Evolutionary conservation across 371 early-diverging fungal genomes (phyloP), one percentile per base, ranked within the genome.

Genomic region (Batkoa obscura): DNA sequence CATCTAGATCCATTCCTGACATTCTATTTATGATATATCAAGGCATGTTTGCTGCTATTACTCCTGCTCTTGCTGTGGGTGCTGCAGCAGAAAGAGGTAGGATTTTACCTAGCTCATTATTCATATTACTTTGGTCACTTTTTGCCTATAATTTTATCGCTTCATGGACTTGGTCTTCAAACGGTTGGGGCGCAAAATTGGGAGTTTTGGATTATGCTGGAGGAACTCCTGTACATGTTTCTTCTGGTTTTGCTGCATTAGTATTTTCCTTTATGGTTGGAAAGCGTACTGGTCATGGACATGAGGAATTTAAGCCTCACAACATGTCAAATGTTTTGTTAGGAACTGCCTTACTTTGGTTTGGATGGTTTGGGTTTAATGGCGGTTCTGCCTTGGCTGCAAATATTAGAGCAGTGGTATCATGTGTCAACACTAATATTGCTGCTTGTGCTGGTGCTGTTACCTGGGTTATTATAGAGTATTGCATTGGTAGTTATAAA

Each of bases 41-140:
- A 70, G 70, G 82, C 61, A 83, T 83, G 81, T 88, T 88, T 66
- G 84, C 84, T 0, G 79, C 85, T 2, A 71, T 94, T 50, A 92
- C 93, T 3, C 62, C 89, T 52, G 83, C 90, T 0, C 90, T 93
- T 0, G 48, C 91, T 45, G 88, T 92, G 3, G 84, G 89, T 12
- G 93, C 92, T 9, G 85, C 83, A 10, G 92, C 90, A 33, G 92
- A 90, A 63, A 82, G 93, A 55, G 76, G 81, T 52, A 81, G 92
- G 42, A 69, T 93, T 37, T 56, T 93, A 30, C 95, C 95, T 0
- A 68, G 83, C 52, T 74, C 87, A 43, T 67, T 92, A 50, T 94
- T 90, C 61, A 78, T 91, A 58, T 88, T 94, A 63, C 70, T 91
- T 49, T 94, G 94, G 94, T 74, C 86, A 0, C 90, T 93, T 0